Evolutionary conservation across 176 grass and related monocot genomes (phyloP), one percentile per base, ranked within the genome.

Genomic region (Oryza glaberrima): DNA sequence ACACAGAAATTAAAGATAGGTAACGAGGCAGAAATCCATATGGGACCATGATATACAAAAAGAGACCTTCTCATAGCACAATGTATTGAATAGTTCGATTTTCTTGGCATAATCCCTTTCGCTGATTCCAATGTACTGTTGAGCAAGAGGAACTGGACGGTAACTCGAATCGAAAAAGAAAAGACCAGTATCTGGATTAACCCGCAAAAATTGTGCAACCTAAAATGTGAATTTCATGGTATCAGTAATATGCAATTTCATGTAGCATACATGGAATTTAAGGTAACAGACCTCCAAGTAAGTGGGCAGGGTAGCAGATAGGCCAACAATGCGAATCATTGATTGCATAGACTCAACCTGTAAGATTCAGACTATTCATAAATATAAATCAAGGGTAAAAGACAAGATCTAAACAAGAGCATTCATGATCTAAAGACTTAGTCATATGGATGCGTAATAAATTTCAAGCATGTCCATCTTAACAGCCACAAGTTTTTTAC

Each of bases 311-410:
- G 96, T 98, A 82, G 93, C 93, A 83, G 96, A 95, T 70, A 98
- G 87, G 51, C 95, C 95, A 81, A 98, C 96, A 83, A 98, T 98
- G n/a, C 89, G 91, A 69, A 98, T 95, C 96, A 98, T 98, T 46
- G 96, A 95, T 94, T 98, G 93, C 58, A 90, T 93, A 17, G 96
- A 98, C 87, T 98, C 96, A 84, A 95, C 96, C 96, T 95, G 89
- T 88, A 44, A 91, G 46, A 87, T 87, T 72, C 72, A 65, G 66
- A 72, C 34, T 76, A 74, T 70, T 85, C 63, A 74, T 70, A 80
- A 73, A 78, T 81, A 80, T 74, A 40, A 70, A 83, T 19, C 47
- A 86, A 28, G 48, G 67, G 32, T 70, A 77, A 85, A 43, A 81
- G 40, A 72, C 9, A 88, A 84, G 60, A 69, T 51, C 20, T 69